Base-by-base conservation (phyloP, 192 early-diverging fungal genomes). In the Kickxella alabastrina region DNA sequence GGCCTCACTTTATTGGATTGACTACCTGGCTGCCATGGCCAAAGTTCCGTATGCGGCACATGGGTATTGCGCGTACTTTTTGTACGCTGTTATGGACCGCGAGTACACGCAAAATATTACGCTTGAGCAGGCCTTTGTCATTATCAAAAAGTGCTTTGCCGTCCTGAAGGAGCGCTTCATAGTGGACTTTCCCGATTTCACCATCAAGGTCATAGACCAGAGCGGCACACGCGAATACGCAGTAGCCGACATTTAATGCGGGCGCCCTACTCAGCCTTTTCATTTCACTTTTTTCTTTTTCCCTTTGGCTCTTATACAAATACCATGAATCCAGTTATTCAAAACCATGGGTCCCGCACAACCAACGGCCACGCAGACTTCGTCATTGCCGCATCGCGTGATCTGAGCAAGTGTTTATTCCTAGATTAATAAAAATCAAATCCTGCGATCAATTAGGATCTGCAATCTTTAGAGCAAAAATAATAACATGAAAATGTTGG, bases 61-160 rank as follows among this genome's bases (percentile, higher is more conserved):
- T 58, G 95, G 93, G 4, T 90, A 94, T 57, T 88, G 88, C 29
- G 75, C 87, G n/a, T 94, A 94, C 78, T 94, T 93, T 75, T 79
- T 83, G 58, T 81, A 85, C 68, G 90, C 92, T 26, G 82, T 92
- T 14, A 83, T 98, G 85, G 95, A 98, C 78, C 82, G 89, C 28
- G 91, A 96, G 79, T 91, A 93, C 79, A 79, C 77, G 34, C 62
- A 77, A 23, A 86, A 89, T 57, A 80, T 98, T 73, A 69, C 83
- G 19, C 65, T 92, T 34, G 92, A 92, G 31, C 85, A 95, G 57
- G 93, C 82, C n/a, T 80, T 84, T 52, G 80, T 77, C n/a, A 59
- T 98, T 57, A 51, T 96, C 37, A 79, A 79, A 41, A 88, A 87
- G 80, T 98, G 95, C 63, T 60, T 95, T 27, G 79, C 62, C 3